Base-by-base conservation (phyloP, 305 asterid species). In the Fraxinus paxiana region DNA sequence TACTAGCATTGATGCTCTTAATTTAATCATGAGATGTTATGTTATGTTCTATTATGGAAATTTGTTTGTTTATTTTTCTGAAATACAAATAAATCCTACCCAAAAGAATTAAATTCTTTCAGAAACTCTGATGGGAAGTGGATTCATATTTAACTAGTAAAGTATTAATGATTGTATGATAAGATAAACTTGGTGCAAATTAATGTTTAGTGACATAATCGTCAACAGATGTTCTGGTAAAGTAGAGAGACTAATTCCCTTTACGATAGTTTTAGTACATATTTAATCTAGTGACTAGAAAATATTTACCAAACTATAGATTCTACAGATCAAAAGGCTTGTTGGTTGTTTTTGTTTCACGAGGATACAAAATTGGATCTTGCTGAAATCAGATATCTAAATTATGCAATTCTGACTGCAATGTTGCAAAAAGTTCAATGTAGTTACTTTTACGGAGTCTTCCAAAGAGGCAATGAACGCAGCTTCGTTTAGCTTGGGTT, bases 321-420 rank as follows among this genome's bases (percentile, higher is more conserved):
- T 63, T 56, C 8, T 43, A 34, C 41, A 1, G 33, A 51, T n/a
- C 71, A 24, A 34, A 48, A 51, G 22, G 20, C 65, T 76, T 78
- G 61, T 83, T 83, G 61, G 56, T 26, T 37, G 48, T 22, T 61
- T 65, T 48, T 30, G 15, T 87, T 65, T 73, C 69, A 56, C 38
- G 63, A 71, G 72, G 72, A 24, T 63, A 12, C 5, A 28, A 24
- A 22, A 63, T 8, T 63, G 18, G 72, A 63, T 63, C 34, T 63
- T 63, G 72, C 34, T 63, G 33, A 31, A 41, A 41, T 41, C 18
- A 41, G 59, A 37, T 38, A 41, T 38, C 61, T 41, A 41, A 20
- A 38, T 38, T 74, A 63, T 74, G 33, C 26, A 41, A 74, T 74
- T 37, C 35, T 76, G 54, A 75, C 67, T 37, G 81, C 61, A 37